phyloP scores from a whole-genome alignment of 2,329 filamentous ascomycete genomes.

The Claviceps sp. region DNA sequence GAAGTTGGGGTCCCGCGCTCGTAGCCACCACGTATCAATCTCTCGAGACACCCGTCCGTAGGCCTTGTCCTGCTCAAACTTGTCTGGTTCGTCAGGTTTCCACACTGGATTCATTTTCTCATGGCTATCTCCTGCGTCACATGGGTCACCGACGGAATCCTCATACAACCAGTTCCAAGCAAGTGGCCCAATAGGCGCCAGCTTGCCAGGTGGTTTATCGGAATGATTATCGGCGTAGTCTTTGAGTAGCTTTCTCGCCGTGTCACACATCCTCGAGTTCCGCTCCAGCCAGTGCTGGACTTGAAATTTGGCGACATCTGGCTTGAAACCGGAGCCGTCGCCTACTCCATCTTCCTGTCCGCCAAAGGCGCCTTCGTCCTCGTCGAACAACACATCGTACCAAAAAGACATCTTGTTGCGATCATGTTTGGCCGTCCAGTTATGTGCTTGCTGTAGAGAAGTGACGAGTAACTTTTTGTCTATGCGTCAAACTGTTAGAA shows the following conservation, averaged over 20 bases:
- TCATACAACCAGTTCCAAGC: slow-evolving; percentile 44
- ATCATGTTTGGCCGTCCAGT: slow-evolving; percentile 57
- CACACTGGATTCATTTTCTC: slow-evolving; percentile 34
- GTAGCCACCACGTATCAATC: slow-evolving; percentile 52
- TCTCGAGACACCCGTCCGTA: slow-evolving; percentile 51
- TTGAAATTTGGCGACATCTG: slow-evolving; percentile 44
- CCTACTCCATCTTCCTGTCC: slow-evolving; percentile 38
- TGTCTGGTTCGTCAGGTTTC: slow-evolving; percentile 39
- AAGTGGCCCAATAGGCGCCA: slow-evolving; percentile 36
- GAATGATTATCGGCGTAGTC: slow-evolving; percentile 39
- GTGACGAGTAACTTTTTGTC: slow-evolving; percentile 56
- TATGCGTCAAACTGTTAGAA: slow-evolving; percentile 15
- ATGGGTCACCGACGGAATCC: slow-evolving; percentile 15
- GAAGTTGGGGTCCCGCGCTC: slow-evolving; percentile 45
- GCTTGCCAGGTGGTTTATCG: slow-evolving; percentile 34
- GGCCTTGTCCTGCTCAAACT: slow-evolving; percentile 43
- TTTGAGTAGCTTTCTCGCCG: slow-evolving; percentile 39
- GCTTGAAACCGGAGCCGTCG: slow-evolving; percentile 39
- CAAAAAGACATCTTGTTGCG: slow-evolving; percentile 59
- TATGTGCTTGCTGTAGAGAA: slow-evolving; percentile 52
- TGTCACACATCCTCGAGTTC: slow-evolving; percentile 44
- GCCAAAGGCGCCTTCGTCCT: slow-evolving; percentile 34
- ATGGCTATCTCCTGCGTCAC: slow-evolving; percentile 23
- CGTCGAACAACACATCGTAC: slow-evolving; percentile 52
- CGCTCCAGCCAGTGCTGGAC: slow-evolving; percentile 50